These are phyloP conservation scores for Amanita thiersii DNA, from an alignment of 768 basidiomycete genomes.

Conservation along the genomic window DNA sequence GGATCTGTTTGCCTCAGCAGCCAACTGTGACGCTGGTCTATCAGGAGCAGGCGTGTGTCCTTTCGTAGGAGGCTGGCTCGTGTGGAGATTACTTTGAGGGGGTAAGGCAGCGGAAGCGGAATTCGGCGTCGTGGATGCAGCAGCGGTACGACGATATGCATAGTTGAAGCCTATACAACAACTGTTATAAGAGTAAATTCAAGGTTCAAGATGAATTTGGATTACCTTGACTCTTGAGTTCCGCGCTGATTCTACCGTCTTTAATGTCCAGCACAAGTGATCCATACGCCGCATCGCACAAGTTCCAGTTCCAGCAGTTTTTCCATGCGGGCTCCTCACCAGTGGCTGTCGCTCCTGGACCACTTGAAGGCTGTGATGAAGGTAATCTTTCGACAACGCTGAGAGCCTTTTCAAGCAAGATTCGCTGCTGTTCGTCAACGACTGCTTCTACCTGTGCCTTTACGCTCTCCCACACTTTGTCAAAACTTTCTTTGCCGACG, in stretches of 20 bases:
- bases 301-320: slow-evolving; percentile 99
- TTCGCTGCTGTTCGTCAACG: slow-evolving; percentile 84
- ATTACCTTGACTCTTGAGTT: slow-evolving; percentile 87
- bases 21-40: slow-evolving; percentile 21
- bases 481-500: slow-evolving; percentile 73
- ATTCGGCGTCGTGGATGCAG: slow-evolving; percentile 50
- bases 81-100: slow-evolving; percentile 22
- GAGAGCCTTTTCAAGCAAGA: slow-evolving; percentile 84
- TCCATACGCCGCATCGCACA: slow-evolving; percentile 94
- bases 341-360: slow-evolving; percentile 40
- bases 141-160: slow-evolving; percentile 76
- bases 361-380: slow-evolving; percentile 33
- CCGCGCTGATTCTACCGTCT: slow-evolving; percentile 87
- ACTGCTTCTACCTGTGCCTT: slow-evolving; percentile 86
- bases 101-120: slow-evolving; percentile 47
- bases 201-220: not conserved
- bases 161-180: slow-evolving; percentile 80
- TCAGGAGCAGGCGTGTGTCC: slow-evolving; percentile 27
- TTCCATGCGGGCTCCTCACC: slow-evolving; percentile 95
- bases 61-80: slow-evolving; percentile 29
- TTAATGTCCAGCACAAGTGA: slow-evolving; percentile 82
- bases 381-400: slow-evolving; percentile 81
- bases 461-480: slow-evolving; percentile 93
- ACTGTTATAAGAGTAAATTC: not conserved
- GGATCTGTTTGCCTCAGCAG: slow-evolving; percentile 25